Conservation (phyloP, 768 basidiomycete species). For the Leccinum variicolor region DNA sequence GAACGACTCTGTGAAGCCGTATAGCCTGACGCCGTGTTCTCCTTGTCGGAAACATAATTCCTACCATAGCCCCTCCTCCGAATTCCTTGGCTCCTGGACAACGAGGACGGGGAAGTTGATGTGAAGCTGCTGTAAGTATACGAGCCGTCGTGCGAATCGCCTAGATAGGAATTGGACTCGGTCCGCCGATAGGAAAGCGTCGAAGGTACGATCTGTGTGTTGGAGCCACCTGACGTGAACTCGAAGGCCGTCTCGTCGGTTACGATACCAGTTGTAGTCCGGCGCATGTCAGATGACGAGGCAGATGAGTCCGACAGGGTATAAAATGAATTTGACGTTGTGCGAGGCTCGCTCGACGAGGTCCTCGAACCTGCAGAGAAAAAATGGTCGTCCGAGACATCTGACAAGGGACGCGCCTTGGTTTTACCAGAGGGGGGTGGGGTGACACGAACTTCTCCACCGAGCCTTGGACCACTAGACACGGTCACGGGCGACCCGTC, state of each 20-base stretch:
- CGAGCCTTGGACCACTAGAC: slow-evolving; percentile 56
- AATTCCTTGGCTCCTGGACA: slow-evolving; percentile 58
- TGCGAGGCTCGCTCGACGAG: slow-evolving; percentile 27
- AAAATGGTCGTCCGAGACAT: slow-evolving; percentile 45
- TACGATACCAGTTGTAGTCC: slow-evolving; percentile 30
- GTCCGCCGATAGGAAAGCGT: slow-evolving; percentile 51
- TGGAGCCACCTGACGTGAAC: slow-evolving; percentile 35
- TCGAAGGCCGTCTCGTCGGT: slow-evolving; percentile 40
- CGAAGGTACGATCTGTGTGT: slow-evolving; percentile 47
- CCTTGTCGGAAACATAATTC: slow-evolving; percentile 50
- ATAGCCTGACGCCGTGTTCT: slow-evolving; percentile 41
- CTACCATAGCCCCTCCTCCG: slow-evolving; percentile 47
- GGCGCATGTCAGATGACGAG: slow-evolving; percentile 26
- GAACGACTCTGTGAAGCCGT: slow-evolving; percentile 34
- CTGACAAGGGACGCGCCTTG: slow-evolving; percentile 26
- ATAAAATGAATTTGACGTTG: slow-evolving; percentile 31
- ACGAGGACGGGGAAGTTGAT: slow-evolving; percentile 47
- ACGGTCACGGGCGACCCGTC: slow-evolving; percentile 69
- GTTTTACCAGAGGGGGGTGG: slow-evolving; percentile 42
- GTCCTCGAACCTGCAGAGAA: slow-evolving; percentile 41
- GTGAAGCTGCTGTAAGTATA: slow-evolving; percentile 31
- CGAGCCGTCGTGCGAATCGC: slow-evolving; percentile 48
- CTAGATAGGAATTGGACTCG: slow-evolving; percentile 53
- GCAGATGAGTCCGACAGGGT: slow-evolving; percentile 33
- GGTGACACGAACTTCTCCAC: slow-evolving; percentile 41